Conservation (phyloP, 768 basidiomycete species). For the Trametes villosa region DNA sequence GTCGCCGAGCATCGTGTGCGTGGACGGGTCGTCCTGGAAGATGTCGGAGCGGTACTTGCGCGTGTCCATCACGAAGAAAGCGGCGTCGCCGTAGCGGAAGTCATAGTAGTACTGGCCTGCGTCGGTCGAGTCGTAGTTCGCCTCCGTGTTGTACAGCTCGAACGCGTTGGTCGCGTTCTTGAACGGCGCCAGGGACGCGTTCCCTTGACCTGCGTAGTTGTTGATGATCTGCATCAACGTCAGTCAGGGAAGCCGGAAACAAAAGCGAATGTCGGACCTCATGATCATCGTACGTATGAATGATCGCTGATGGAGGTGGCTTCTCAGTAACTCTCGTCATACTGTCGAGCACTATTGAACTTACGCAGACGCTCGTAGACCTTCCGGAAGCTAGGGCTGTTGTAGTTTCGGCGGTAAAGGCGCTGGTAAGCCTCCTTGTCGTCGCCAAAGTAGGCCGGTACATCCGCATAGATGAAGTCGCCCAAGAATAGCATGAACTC, state of each 20-base stretch:
- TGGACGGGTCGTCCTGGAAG: slow-evolving; percentile 41
- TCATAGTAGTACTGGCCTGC: slow-evolving; percentile 57
- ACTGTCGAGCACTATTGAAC: slow-evolving; percentile 31
- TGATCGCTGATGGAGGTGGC: slow-evolving; percentile 49
- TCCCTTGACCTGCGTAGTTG: slow-evolving; percentile 63
- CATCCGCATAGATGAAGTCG: slow-evolving; percentile 78
- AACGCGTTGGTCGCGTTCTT: slow-evolving; percentile 58
- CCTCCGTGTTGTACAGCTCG: slow-evolving; percentile 62
- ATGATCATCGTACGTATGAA: slow-evolving; percentile 76
- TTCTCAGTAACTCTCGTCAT: background rate
- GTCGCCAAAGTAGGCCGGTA: slow-evolving; percentile 66
- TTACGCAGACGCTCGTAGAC: slow-evolving; percentile 72
- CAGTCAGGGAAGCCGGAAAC: background rate
- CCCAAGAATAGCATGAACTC: slow-evolving; percentile 75
- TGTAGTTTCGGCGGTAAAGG: slow-evolving; percentile 69
- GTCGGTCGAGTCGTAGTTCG: slow-evolving; percentile 59
- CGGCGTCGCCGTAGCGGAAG: slow-evolving; percentile 67
- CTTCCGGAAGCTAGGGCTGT: slow-evolving; percentile 64
- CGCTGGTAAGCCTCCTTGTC: slow-evolving; percentile 61
- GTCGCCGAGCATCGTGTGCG: slow-evolving; percentile 71
- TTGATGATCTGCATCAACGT: slow-evolving; percentile 54
- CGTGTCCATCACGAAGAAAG: slow-evolving; percentile 82
- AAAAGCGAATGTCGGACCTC: slow-evolving; percentile 45
- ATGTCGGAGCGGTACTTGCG: slow-evolving; percentile 57
- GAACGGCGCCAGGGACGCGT: slow-evolving; percentile 58